Conservation (phyloP, 2,329 filamentous ascomycete species). For the Lachnellula arida region DNA sequence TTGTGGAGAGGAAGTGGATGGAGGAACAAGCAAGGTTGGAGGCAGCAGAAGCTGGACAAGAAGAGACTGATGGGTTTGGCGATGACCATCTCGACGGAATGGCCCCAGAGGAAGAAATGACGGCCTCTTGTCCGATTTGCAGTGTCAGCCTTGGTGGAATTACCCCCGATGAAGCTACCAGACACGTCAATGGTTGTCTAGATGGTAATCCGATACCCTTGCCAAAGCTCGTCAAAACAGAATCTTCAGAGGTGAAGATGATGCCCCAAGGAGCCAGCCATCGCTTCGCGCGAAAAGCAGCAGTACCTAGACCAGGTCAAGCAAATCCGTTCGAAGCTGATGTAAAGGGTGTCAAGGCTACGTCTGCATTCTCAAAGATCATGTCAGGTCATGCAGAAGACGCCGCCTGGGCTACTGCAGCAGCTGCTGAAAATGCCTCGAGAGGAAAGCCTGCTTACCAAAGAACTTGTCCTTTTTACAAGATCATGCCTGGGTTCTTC, state of each 20-base stretch:
- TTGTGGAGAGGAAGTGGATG: constrained; percentile 65
- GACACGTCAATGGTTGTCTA: constrained; percentile 89
- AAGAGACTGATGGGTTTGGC: constrained; percentile 24
- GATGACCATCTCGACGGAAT: constrained; percentile 12
- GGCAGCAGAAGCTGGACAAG: constrained; percentile 45
- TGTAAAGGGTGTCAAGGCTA: constrained; percentile 33
- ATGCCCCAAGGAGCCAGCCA: constrained; percentile 22
- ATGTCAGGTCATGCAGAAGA: constrained; percentile 93
- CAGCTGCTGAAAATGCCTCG: constrained; percentile 70
- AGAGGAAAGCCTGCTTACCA: constrained; percentile 82
- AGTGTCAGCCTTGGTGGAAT: constrained; percentile 56
- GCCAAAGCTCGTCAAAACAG: constrained; percentile 29
- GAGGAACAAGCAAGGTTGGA: constrained; percentile 67
- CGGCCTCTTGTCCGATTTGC: constrained; percentile 70
- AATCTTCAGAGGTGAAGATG: constrained; percentile 21
- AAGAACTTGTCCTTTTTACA: constrained; percentile 95
- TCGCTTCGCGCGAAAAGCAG: constrained; percentile 58
- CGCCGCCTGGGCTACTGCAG: constrained; percentile 81
- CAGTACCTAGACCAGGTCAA: constrained; percentile 73
- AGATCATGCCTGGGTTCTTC: constrained; percentile 88
- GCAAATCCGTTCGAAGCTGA: constrained; percentile 67
- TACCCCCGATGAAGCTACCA: constrained; percentile 61
- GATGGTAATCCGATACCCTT: constrained; percentile 71
- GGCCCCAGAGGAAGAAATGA: constrained; percentile 14
- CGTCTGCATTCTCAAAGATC: constrained; percentile 83